Evolutionary conservation across 108 stramenopile species (phyloP).

Genomic region (Chaetoceros tenuissimus): DNA sequence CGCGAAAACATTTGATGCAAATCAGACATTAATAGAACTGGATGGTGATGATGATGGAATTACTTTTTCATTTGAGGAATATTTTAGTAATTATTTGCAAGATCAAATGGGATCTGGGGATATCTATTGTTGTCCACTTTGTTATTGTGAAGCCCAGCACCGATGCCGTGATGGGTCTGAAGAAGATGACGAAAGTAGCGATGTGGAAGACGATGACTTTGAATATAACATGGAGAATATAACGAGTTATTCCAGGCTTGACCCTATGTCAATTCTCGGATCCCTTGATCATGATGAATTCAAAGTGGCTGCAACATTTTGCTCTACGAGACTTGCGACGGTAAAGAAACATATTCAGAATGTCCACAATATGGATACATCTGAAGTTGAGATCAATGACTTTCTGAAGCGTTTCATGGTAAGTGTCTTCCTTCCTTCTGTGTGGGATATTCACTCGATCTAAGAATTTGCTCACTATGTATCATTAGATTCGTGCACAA

Average conservation of each 20-base stretch:
- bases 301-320: conserved; percentile 51
- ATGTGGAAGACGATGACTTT: conserved; percentile 19
- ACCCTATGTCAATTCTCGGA: conserved; percentile 66
- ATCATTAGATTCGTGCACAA: conserved; percentile 33
- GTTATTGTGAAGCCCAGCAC: conserved; percentile 53
- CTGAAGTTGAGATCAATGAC: conserved; percentile 52
- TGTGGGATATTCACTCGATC: no score
- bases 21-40: not conserved
- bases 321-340: conserved; percentile 39
- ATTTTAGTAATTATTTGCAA: conserved; percentile 40
- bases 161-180: conserved; percentile 11
- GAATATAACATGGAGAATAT: conserved; percentile 15
- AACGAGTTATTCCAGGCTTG: conserved; percentile 16
- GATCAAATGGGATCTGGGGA: conserved; percentile 59
- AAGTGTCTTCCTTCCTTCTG: conserved; percentile 1
- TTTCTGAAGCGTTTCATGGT: conserved; percentile 57
- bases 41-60: conserved; percentile 3
- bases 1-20: not conserved
- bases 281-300: conserved; percentile 46
- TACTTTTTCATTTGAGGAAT: conserved; percentile 23
- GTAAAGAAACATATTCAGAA: conserved; percentile 58
- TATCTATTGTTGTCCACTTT: conserved; percentile 69
- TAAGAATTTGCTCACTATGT: no score
- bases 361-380: conserved; percentile 47
- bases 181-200: conserved; percentile 22